These are phyloP conservation scores for Aureobasidium uvarum DNA, from an alignment of 2,329 filamentous ascomycete genomes.

Conservation along the genomic window DNA sequence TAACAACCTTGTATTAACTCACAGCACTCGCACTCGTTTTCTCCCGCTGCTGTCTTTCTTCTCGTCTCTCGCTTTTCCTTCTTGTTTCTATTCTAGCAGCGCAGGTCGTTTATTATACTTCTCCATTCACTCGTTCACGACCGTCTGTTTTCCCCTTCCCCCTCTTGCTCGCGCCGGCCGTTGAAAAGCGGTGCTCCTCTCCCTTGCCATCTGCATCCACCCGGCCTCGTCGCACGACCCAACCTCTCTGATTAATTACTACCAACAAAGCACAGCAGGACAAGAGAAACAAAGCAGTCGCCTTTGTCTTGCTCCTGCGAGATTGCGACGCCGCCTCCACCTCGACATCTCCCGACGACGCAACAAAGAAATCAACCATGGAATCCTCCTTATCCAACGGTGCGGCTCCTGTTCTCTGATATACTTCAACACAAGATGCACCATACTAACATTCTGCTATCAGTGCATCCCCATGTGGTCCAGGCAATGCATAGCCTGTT, in stretches of 20 bases:
- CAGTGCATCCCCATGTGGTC: conserved; percentile 28
- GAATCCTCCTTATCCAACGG: conserved; percentile 20
- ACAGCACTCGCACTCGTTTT: conserved; percentile 20
- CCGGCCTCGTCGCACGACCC: conserved; percentile 13
- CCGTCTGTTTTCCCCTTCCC: conserved; percentile 4
- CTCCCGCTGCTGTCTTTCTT: neutral
- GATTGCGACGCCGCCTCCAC: conserved; percentile 10
- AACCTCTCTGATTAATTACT: conserved; percentile 13
- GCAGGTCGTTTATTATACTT: conserved; percentile 21
- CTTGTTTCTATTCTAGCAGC: conserved; percentile 8
- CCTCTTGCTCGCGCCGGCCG: conserved; percentile 21
- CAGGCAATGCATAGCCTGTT: conserved; percentile 45
- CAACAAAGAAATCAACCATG: conserved; percentile 16
- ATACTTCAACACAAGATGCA: conserved; percentile 12
- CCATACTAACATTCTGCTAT: conserved; percentile 7
- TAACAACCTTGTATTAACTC: conserved; percentile 18
- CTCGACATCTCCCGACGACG: neutral
- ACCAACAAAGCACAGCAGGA: neutral
- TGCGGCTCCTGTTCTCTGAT: neutral
- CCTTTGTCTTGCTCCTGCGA: neutral
- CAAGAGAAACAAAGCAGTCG: conserved; percentile 7
- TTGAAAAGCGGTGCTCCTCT: conserved; percentile 3
- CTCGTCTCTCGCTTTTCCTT: conserved; percentile 21
- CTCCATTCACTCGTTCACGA: neutral
- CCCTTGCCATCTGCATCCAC: conserved; percentile 18